Evolutionary conservation across 768 basidiomycete species (phyloP), one percentile per base, ranked within the genome.

Genomic region (Termitomyces eurrhizus): DNA sequence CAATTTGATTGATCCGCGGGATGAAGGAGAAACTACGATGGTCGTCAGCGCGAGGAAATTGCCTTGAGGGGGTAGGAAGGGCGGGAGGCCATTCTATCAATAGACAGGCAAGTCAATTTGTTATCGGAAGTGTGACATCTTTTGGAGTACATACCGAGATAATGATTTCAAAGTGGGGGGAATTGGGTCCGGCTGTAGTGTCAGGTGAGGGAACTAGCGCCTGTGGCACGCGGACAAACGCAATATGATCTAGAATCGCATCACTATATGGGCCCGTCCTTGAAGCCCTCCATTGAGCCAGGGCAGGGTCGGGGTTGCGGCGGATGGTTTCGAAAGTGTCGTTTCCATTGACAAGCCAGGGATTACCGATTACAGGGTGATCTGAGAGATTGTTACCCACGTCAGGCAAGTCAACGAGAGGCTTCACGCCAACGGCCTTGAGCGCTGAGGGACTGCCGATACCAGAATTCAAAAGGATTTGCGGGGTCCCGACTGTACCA

Each of bases 341-440:
- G n/a, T 64, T 70, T 5, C 69, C 65, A 35, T 64, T 73, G 11
- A 69, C 69, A 7, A 63, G 58, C 64, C 66, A 77, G 18, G 58
- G 41, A 11, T 68, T 62, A 2, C 65, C 58, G 12, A 70, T 61
- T 1, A 69, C 58, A 0, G 73, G 68, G 50, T 77, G 75, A 55
- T 74, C 75, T 3, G 70, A 69, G 2, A 77, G 62, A 57, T 78
- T 74, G 52, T 66, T 67, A 9, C 77, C 77, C 3, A 78, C 76
- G 52, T 68, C 67, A 5, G 75, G 75, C 24, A 72, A 58, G 57
- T 75, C 45, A 4, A 76, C 59, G 16, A 72, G 26, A 14, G 72
- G 61, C 1, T 36, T 60, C 32, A 77, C 72, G 7, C 69, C 70
- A 21, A 73, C 24, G 5, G 50, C 32, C 29, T 55, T 52, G 1